Evolutionary conservation across 148 eudicot genomes (phyloP).

Genomic region (Diospyros kaki): DNA sequence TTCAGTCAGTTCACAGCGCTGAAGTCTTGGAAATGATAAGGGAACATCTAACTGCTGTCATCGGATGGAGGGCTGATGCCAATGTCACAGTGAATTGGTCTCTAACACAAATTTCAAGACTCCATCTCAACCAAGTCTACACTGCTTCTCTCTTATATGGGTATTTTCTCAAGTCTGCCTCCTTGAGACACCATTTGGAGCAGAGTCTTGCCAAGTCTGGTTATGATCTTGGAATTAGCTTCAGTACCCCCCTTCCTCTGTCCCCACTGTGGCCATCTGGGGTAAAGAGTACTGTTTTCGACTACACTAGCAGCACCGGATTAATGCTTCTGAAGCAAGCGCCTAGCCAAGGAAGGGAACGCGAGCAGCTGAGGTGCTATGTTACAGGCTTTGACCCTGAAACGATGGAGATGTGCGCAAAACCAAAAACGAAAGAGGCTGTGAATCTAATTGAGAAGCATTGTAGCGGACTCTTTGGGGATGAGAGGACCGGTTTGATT

Average conservation of each 20-base stretch:
- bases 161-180: constrained; percentile 76
- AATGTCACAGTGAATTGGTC: constrained; percentile 68
- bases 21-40: constrained; percentile 65
- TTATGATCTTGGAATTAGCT: constrained; percentile 18
- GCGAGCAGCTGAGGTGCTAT: constrained; percentile 45
- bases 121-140: constrained; percentile 47
- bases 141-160: constrained; percentile 61
- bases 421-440: constrained; percentile 57
- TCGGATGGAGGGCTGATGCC: constrained; percentile 56
- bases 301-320: constrained; percentile 21
- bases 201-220: constrained; percentile 22
- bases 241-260: constrained; percentile 26
- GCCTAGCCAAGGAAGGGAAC: constrained; percentile 21
- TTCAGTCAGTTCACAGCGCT: constrained; percentile 64
- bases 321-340: constrained; percentile 32
- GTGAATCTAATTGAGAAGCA: constrained; percentile 52
- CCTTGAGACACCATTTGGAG: constrained; percentile 61
- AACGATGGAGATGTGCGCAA: constrained; percentile 46
- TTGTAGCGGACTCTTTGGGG: constrained; percentile 58
- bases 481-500: constrained; percentile 20
- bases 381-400: constrained; percentile 51
- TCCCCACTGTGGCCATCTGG: constrained; percentile 24
- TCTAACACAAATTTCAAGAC: constrained; percentile 30
- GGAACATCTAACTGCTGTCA: constrained; percentile 49
- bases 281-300: constrained; percentile 25